Conservation (phyloP, 345 rosid genomes). For the Sisymbrium irio region DNA sequence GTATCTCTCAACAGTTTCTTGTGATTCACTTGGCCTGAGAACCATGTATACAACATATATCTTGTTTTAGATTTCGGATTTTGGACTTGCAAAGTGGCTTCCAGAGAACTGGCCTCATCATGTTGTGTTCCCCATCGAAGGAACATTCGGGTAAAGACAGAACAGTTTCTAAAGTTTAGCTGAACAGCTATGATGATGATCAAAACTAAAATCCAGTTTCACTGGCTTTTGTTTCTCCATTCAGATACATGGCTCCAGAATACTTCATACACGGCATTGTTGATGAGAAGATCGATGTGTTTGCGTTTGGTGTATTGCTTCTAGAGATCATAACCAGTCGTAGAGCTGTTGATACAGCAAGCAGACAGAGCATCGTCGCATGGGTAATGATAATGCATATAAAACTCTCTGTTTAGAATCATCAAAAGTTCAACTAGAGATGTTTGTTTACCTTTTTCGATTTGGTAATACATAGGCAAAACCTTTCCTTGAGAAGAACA, state of each 20-base stretch:
- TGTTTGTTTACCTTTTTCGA: not conserved
- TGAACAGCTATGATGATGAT: not conserved
- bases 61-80: conserved; percentile 55
- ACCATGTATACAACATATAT: not conserved
- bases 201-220: not conserved
- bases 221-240: not conserved
- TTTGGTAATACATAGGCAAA: conserved; percentile 53
- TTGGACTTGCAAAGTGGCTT: conserved; percentile 96
- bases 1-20: not conserved
- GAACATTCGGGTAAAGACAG: conserved; percentile 74
- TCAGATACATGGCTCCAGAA: conserved; percentile 92
- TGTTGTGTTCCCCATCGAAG: conserved; percentile 80
- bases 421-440: not conserved
- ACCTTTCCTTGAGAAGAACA: conserved; percentile 56
- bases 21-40: not conserved
- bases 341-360: conserved; percentile 65
- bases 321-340: conserved; percentile 94
- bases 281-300: conserved; percentile 85
- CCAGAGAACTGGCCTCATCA: conserved; percentile 92
- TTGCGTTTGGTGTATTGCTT: conserved; percentile 78
- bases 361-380: conserved; percentile 71
- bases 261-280: conserved; percentile 89
- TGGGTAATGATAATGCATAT: conserved; percentile 57
- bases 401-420: not conserved
- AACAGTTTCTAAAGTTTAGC: not conserved